Evolutionary conservation across 129 eudicot species (phyloP).

Genomic region (Tagetes patula): DNA sequence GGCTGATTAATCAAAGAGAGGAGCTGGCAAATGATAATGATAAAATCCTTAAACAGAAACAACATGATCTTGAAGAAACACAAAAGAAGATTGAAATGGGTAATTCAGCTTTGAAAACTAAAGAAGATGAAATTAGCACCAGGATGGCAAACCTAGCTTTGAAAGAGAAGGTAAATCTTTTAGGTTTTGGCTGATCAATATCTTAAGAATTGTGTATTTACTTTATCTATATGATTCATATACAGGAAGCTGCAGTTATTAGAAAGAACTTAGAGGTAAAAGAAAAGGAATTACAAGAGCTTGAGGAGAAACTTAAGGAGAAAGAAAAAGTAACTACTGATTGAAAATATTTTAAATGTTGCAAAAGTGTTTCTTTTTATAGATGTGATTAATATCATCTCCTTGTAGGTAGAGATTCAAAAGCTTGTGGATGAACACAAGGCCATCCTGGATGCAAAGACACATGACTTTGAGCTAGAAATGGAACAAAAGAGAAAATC

Average conservation of each 20-base stretch:
- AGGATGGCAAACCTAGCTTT: constrained; percentile 48
- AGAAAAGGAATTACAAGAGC: constrained; percentile 65
- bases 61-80: constrained; percentile 63
- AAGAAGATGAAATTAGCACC: constrained; percentile 77
- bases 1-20: constrained; percentile 85
- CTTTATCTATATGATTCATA: background rate
- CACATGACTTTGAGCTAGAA: constrained; percentile 72
- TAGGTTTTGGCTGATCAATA: constrained; percentile 18
- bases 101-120: constrained; percentile 49
- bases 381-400: constrained; percentile 15
- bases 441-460: constrained; percentile 53
- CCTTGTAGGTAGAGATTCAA: constrained; percentile 71
- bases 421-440: constrained; percentile 88
- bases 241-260: constrained; percentile 73
- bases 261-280: constrained; percentile 53
- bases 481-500: constrained; percentile 63
- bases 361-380: background rate
- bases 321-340: constrained; percentile 65
- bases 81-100: constrained; percentile 64
- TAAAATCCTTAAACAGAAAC: constrained; percentile 62
- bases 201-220: constrained; percentile 1
- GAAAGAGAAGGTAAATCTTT: constrained; percentile 72
- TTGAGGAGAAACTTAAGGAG: constrained; percentile 61
- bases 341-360: background rate
- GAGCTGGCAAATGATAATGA: constrained; percentile 85